Base-by-base conservation (phyloP, 2,329 filamentous ascomycete genomes). In the Talaromyces sp. region DNA sequence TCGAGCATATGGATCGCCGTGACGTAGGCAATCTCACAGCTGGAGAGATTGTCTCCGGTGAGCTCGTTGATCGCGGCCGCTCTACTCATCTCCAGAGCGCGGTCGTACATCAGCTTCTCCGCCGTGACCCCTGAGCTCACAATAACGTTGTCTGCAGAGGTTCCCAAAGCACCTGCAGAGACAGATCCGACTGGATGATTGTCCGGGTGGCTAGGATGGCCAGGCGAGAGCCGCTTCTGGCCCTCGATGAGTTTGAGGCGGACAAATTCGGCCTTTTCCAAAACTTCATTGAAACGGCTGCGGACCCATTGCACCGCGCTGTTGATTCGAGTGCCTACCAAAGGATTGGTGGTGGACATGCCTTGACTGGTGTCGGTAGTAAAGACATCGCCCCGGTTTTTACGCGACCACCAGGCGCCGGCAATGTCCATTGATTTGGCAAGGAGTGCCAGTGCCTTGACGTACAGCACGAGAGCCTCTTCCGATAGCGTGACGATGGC, bases 91-190 rank as follows among this genome's bases (percentile, higher is more conserved):
- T 99, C 95, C 24, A 98, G 80, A 0, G 95, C 95, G 53, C 95
- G 90, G 68, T 99, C 95, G 72, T 97, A 99, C 92, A 99, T 97
- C 52, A 99, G 81, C 76, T 93, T 96, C 78, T 98, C 95, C 0
- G 95, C 95, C 24, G 92, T 97, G 59, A 97, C 87, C 1, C 93
- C 95, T 2, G 90, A 86, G 14, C 90, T 96, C 27, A 99, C 82
- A 54, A 89, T 85, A 27, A 97, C 91, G 57, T 90, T 89, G 63
- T 95, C 91, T 2, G 86, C 83, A 17, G 88, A 87, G 3, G 86
- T 84, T n/a, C 82, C 84, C 59, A 86, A 79, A 3, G 81, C 81
- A 14, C 83, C 81, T 1, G 81, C 82, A 3, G 84, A 79, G 35
- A 81, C 79, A 2, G 83, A 84, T 21, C 85, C 84, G 29, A 81